Evolutionary conservation across 2,329 filamentous ascomycete genomes (phyloP).

Genomic region (Hortaea werneckii): DNA sequence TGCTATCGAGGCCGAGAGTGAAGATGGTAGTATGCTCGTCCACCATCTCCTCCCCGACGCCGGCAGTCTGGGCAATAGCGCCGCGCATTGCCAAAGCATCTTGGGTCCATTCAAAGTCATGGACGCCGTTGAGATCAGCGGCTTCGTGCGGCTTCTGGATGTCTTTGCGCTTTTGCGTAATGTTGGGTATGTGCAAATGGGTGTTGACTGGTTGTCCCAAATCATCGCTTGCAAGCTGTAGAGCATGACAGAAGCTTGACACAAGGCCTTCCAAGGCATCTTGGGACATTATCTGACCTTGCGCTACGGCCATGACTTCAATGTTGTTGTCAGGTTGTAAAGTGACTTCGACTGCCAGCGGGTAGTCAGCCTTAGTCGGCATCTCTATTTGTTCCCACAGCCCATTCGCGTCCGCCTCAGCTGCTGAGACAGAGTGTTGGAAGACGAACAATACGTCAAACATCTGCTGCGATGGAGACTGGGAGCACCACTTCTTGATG

Average conservation of each 20-base stretch:
- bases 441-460: slow-evolving; percentile 82
- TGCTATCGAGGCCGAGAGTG: slow-evolving; percentile 80
- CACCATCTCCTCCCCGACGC: slow-evolving; percentile 42
- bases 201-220: slow-evolving; percentile 17
- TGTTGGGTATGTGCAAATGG: slow-evolving; percentile 7
- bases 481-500: slow-evolving; percentile 67
- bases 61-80: slow-evolving; percentile 55
- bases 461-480: slow-evolving; percentile 44
- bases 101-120: slow-evolving; percentile 49
- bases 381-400: slow-evolving; percentile 47
- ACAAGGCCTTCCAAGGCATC: slow-evolving; percentile 32
- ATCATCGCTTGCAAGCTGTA: slow-evolving; percentile 28
- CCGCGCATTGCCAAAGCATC: slow-evolving; percentile 45
- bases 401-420: slow-evolving; percentile 9
- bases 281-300: slow-evolving; percentile 34
- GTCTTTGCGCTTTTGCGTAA: not conserved
- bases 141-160: not conserved
- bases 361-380: slow-evolving; percentile 52
- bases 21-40: slow-evolving; percentile 56
- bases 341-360: slow-evolving; percentile 65
- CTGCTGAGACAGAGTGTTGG: slow-evolving; percentile 38
- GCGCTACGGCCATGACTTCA: slow-evolving; percentile 50
- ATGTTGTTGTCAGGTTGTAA: slow-evolving; percentile 41
- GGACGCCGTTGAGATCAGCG: slow-evolving; percentile 1
- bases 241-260: slow-evolving; percentile 30